Evolutionary conservation across 495 filamentous ascomycete genomes (phyloP), one percentile per base, ranked within the genome.

Genomic region (Friedmanniomyces endolithicus): DNA sequence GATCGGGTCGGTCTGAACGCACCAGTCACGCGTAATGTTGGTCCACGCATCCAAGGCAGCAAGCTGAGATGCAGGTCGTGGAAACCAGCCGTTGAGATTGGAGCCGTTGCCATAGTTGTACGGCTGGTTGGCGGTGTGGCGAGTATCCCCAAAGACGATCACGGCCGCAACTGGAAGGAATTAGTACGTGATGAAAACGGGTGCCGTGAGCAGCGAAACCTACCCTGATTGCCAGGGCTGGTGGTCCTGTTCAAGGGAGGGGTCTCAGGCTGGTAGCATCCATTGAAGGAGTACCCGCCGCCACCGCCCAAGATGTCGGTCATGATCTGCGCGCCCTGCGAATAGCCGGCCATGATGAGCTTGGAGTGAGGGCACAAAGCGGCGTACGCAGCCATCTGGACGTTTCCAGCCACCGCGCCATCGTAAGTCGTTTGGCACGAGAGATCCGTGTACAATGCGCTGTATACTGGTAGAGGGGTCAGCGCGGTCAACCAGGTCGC

Each of bases 301-400:
- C 56, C 60, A 49, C 60, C 60, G 14, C 56, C 60, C 6, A 63
- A 46, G 25, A 53, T 41, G 51, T 63, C 60, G 20, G 46, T 20
- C 2, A 31, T 44, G 7, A 56, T 56, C 35, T 44, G 44, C 4
- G 29, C 60, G 8, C 60, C 60, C 25, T 56, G 51, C 35, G 60
- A 62, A 40, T 47, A 62, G 3, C 60, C 56, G 11, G 52, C 33
- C 11, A 59, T 8, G 34, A 63, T 63, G 51, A 63, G 45, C 56
- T 63, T 59, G 14, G 50, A 45, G 34, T 59, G 20, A 31, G 56
- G 60, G 35, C 60, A 63, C 34, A 31, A 11, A 6, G 55, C 47
- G 0, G 56, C 52, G 29, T 63, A 63, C 11, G 19, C 52, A 1
- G 44, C 51, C 37, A 63, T 50, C 48, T 63, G 60, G 19, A 11